These are phyloP conservation scores for Boechera divaricarpa DNA, from an alignment of 345 rosid genomes.

Conservation along the genomic window DNA sequence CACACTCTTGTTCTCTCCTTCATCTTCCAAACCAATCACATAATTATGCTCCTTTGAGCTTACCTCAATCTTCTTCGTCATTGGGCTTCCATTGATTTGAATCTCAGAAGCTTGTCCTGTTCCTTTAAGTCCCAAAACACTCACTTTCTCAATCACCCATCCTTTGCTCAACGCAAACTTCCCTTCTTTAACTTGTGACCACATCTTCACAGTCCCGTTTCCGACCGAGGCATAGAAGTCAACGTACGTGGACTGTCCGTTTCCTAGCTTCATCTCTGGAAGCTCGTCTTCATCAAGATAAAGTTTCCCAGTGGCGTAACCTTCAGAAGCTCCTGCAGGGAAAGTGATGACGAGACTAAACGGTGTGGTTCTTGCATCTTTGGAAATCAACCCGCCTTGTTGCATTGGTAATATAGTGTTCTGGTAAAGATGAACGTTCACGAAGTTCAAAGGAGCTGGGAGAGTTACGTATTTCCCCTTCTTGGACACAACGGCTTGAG, in stretches of 20 bases:
- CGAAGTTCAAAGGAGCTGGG: slow-evolving; percentile 75
- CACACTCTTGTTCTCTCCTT: slow-evolving; percentile 50
- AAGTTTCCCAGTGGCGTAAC: slow-evolving; percentile 73
- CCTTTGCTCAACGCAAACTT: slow-evolving; percentile 78
- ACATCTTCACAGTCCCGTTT: slow-evolving; percentile 68
- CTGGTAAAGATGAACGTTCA: slow-evolving; percentile 86
- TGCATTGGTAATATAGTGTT: slow-evolving; percentile 89
- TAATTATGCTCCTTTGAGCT: slow-evolving; percentile 55
- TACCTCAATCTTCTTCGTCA: slow-evolving; percentile 44
- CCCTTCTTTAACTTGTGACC: slow-evolving; percentile 83
- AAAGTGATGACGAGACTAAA: slow-evolving; percentile 73
- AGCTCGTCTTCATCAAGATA: slow-evolving; percentile 88
- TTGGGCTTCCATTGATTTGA: slow-evolving; percentile 53
- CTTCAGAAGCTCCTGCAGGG: slow-evolving; percentile 69
- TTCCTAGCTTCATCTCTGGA: slow-evolving; percentile 86
- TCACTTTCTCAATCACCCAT: slow-evolving; percentile 69
- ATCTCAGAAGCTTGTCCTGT: slow-evolving; percentile 51
- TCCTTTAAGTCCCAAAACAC: slow-evolving; percentile 74
- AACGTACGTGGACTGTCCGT: slow-evolving; percentile 65
- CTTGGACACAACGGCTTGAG: slow-evolving; percentile 56
- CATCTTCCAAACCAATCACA: slow-evolving; percentile 46
- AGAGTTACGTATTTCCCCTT: slow-evolving; percentile 64
- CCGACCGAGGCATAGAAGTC: slow-evolving; percentile 66
- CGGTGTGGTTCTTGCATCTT: slow-evolving; percentile 86
- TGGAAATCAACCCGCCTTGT: slow-evolving; percentile 83